Base-by-base conservation (phyloP, 2,329 filamentous ascomycete genomes). In the Periconia digitata region DNA sequence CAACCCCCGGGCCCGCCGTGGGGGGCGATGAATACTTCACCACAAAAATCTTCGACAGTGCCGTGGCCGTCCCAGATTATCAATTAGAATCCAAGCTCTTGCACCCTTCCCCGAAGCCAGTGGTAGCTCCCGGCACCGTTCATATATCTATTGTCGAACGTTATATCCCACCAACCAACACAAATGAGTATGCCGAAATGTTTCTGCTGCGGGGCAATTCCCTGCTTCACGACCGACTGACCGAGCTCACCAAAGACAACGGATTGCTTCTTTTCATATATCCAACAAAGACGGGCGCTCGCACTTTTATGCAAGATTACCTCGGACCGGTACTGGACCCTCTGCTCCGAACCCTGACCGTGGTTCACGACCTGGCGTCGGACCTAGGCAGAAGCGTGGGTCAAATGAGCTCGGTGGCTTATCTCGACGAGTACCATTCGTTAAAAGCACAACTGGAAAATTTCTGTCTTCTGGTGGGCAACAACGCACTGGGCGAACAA, bases 251-350 rank as follows among this genome's bases (percentile, higher is more conserved):
- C 0, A 72, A 78, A 0, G 65, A 80, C 29, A 75, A 78, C 21
- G 83, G 84, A 38, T 77, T 74, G n/a, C 69, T 86, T 10, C 65
- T 85, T 6, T 82, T 86, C 62, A 76, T 86, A 37, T 86, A 86
- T 56, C 83, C 84, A 0, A 86, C 84, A 3, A 74, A 71, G 54
- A 71, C 72, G 3, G 84, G 84, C 43, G 83, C 75, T 2, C 71
- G 71, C 17, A 83, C 79, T 0, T 86, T 86, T 64, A 79, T 80
- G 64, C 75, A 74, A 10, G 73, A 81, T 32, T 85, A 85, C 53
- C 74, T 86, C 0, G 80, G 78, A 0, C 83, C 83, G 0, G 76
- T 86, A 29, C 72, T 86, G 1, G 83, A 85, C 49, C 83, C 83
- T 0, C 67, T 84, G 1, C 73, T 86, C 8, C 79, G 84, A 16